Evolutionary conservation across 176 grass and related monocot species (phyloP), one percentile per base, ranked within the genome.

Genomic region (Pontederia paniculata): DNA sequence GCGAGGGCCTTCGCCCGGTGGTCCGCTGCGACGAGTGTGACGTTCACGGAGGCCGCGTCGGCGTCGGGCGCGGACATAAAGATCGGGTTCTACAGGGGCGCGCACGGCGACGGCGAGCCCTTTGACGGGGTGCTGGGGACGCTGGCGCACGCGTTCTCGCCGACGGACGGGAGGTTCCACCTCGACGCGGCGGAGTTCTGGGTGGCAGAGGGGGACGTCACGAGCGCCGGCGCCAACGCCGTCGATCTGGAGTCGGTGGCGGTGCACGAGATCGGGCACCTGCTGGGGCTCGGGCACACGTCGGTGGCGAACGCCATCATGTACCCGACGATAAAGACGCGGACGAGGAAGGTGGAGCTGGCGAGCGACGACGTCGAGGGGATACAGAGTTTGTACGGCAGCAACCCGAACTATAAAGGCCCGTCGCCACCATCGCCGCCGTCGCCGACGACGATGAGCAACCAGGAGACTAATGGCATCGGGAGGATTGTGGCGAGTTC

Each of bases 231-330:
- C 14, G 74, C 83, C 9, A 42, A 49, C 16, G 65, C 93, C 18
- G 70, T 98, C 0, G 93, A 98, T 70, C 78, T 98, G 15, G 93
- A 98, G 70, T 98, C 93, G 1, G 93, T 98, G 53, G 93, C 83
- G 3, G 93, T 98, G 79, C 93, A 98, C 63, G 93, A 98, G 75
- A 98, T 98, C 54, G 93, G 86, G 0, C 93, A 98, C 74, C 76
- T 98, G 14, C 80, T 98, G 10, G 93, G 93, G 10, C 77, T 98
- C 0, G 86, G 77, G 2, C 86, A 98, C 88, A 67, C 86, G 19
- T 57, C 69, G 23, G 77, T 63, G 53, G 6, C 23, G 45, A 63
- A 21, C 9, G 72, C 93, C 69, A 88, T 98, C 74, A 98, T 88
- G 93, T 98, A 75, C 72, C 93, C 93, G 19, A 82, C 72, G 52